Conservation (phyloP, 1,284 basidiomycete species). For the Papiliotrema laurentii region DNA sequence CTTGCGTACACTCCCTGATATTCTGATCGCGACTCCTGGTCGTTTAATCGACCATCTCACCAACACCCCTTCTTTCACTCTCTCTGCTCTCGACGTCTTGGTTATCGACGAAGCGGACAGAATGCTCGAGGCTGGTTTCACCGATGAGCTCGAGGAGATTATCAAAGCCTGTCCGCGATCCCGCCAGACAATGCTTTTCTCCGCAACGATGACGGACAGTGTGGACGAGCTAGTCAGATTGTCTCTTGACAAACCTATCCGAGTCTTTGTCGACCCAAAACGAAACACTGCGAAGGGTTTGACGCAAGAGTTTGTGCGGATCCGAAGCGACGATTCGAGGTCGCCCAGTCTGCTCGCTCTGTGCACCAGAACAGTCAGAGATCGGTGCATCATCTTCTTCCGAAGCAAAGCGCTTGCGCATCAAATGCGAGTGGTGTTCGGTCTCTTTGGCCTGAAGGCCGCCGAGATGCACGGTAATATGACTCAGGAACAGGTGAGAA, state of each 20-base stretch:
- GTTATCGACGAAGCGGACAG: conserved; percentile 97
- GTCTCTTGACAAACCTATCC: conserved; percentile 84
- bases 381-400: conserved; percentile 85
- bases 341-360: conserved; percentile 76
- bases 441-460: conserved; percentile 78
- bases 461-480: conserved; percentile 93
- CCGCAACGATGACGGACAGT: conserved; percentile 95
- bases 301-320: conserved; percentile 90
- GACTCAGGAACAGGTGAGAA: conserved; percentile 83
- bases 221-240: conserved; percentile 90
- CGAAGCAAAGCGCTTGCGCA: conserved; percentile 95
- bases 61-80: conserved; percentile 88
- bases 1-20: conserved; percentile 79
- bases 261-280: conserved; percentile 93
- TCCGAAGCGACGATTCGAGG: conserved; percentile 67
- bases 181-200: conserved; percentile 97
- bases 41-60: conserved; percentile 94
- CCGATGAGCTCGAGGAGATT: conserved; percentile 92
- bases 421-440: conserved; percentile 91
- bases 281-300: conserved; percentile 82
- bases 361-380: conserved; percentile 81
- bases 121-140: conserved; percentile 96
- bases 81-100: conserved; percentile 88
- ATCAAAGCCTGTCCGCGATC: conserved; percentile 81
- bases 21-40: conserved; percentile 92